Base-by-base conservation (phyloP, 2,329 filamentous ascomycete species). In the Cyanodermella asteris region DNA sequence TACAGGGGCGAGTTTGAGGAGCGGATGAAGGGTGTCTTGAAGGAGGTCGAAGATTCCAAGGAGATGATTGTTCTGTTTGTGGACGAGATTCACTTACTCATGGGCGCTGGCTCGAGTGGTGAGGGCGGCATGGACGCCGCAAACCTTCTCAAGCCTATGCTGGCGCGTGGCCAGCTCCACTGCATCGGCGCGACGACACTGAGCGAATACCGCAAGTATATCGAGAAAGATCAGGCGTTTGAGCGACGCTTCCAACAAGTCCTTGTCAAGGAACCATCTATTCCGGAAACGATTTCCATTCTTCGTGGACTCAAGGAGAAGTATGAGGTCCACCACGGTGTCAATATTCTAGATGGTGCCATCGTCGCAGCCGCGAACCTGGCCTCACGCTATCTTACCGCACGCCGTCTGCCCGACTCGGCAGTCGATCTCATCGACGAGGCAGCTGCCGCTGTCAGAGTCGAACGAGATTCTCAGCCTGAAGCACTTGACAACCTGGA, bases 171-270 rank as follows among this genome's bases (percentile, higher is more conserved):
- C 27, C 84, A 94, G 48, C 61, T 97, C 31, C 87, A 97, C 60
- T 97, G 87, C 44, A 94, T 97, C 34, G 87, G 87, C 49, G 87
- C 87, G 5, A 97, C 87, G 2, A 97, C 87, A 2, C 64, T 97
- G 30, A 69, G 71, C 32, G 87, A 97, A 48, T 97, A 97, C 53
- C 70, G 87, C 43, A 97, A 97, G 50, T 94, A 97, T 51, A 91
- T 97, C 34, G 87, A 97, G 50, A 97, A 97, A 53, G 87, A 97
- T 41, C 76, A 80, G 22, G 87, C 87, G 23, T 97, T 97, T 46
- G 87, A 97, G 52, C 78, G 87, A 50, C 77, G 87, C 49, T 97
- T 97, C 63, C 87, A 97, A 49, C 87, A 97, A 50, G 87, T 97
- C 19, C 52, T 97, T 22, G 84, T 94, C 47, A 93, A 93, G 55